Percentiles rank a stretch among this genome's conserved stretches.
phyloP scores from a whole-genome alignment of 2,329 filamentous ascomycete species.

The Tolypocladium tundrense region DNA sequence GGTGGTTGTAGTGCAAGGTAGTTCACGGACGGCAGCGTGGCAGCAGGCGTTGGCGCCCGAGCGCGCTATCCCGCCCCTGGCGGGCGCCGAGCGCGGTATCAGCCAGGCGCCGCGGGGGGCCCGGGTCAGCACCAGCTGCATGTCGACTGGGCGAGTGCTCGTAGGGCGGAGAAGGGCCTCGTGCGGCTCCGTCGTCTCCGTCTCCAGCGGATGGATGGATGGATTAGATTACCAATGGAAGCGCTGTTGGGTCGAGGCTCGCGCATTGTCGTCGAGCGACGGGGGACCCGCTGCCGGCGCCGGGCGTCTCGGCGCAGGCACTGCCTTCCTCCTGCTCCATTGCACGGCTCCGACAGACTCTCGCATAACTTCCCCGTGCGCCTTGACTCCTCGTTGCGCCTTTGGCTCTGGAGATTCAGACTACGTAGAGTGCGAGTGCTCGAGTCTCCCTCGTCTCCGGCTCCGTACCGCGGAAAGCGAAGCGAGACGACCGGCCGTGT shows the following conservation, averaged over 20 bases:
- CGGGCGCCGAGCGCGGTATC: background rate
- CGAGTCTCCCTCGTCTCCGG: background rate
- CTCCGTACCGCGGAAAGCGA: background rate
- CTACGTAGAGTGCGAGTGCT: background rate
- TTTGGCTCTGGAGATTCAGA: too few relatives aligned
- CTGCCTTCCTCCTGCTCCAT: background rate
- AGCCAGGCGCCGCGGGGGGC: too few relatives aligned
- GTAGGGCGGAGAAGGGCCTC: background rate
- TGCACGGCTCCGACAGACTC: background rate
- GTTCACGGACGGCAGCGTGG: background rate
- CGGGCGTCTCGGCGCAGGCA: background rate
- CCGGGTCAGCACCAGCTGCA: background rate
- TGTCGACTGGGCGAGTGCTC: background rate
- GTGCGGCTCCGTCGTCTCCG: background rate
- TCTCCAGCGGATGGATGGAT: background rate
- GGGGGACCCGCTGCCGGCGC: background rate
- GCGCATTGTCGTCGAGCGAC: background rate
- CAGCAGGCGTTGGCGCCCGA: background rate
- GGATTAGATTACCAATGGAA: background rate
- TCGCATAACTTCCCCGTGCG: too few relatives aligned
- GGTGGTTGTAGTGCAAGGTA: too few relatives aligned
- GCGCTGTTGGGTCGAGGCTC: background rate
- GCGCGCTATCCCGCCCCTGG: background rate
- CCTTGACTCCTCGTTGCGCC: background rate
- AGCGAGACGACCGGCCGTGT: background rate